Base-by-base conservation (phyloP, 495 filamentous ascomycete genomes). In the Lophiostoma macrostomum region DNA sequence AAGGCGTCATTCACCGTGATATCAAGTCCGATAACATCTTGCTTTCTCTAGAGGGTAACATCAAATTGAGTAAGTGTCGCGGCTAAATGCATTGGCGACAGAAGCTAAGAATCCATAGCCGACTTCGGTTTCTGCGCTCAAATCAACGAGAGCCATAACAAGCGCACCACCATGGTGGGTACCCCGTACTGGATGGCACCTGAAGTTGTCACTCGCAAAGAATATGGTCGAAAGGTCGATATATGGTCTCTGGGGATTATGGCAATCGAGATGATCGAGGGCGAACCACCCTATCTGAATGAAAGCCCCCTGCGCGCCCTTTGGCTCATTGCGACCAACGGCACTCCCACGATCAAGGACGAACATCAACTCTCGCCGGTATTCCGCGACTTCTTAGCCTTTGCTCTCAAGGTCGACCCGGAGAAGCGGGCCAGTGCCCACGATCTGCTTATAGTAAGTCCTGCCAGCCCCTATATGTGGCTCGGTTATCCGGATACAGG, bases 181-280 rank as follows among this genome's bases (percentile, higher is more conserved):
- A 98, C 93, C 18, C 93, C 93, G 1, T 98, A 98, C 67, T 98
- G 93, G 93, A 98, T 98, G 93, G 93, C 93, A 3, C 93, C 93
- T 3, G 93, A 98, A 68, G 91, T 98, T 16, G 93, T 98, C 8
- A 97, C 90, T 4, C 76, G 90, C 14, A 97, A 98, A 67, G 93
- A 97, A 67, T 98, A 98, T 68, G 94, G 93, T 56, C 86, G 93
- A 40, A 98, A 98, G 67, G 90, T 98, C 43, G 93, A 98, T 66
- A 97, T 98, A 60, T 98, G 93, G 93, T 93, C 87, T 65, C 71
- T 98, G 41, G 93, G 93, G 48, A 98, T 98, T 69, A 98, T 98
- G 93, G 90, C 93, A n/a, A 98, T 98, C 61, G 93, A 98, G 69
- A 98, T 98, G 93, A 96, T 98, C 55, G 93, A 98, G 71, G 94